These are phyloP conservation scores for Secale cereale DNA, from an alignment of 176 grass and related monocot species.

Conservation along the genomic window DNA sequence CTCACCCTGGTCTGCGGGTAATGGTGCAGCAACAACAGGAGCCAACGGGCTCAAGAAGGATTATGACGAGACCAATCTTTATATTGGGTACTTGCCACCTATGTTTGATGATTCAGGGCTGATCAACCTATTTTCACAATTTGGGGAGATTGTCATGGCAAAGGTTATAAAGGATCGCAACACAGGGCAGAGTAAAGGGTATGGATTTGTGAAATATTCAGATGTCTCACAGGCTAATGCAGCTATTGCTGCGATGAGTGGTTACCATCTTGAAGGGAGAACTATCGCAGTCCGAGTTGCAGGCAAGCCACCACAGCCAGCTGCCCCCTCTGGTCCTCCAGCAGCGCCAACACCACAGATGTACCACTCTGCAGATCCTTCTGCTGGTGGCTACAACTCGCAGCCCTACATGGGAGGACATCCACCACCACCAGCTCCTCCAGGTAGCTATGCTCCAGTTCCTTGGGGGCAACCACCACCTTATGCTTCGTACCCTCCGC, in stretches of 20 bases:
- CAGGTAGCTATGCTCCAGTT: slow-evolving; percentile 74
- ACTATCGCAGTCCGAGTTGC: slow-evolving; percentile 84
- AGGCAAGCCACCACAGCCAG: slow-evolving; percentile 61
- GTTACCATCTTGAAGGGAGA: slow-evolving; percentile 82
- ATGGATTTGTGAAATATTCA: slow-evolving; percentile 91
- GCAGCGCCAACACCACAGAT: neutral
- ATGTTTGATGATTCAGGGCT: slow-evolving; percentile 79
- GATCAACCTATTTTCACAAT: slow-evolving; percentile 68
- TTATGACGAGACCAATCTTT: slow-evolving; percentile 88
- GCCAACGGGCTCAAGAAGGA: slow-evolving; percentile 69
- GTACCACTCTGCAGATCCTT: slow-evolving; percentile 37
- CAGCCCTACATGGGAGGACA: slow-evolving; percentile 69
- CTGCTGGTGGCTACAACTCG: slow-evolving; percentile 56
- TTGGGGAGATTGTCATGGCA: slow-evolving; percentile 91
- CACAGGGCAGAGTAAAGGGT: slow-evolving; percentile 83
- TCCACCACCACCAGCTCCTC: slow-evolving; percentile 64
- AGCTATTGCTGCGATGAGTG: slow-evolving; percentile 79
- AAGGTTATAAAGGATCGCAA: slow-evolving; percentile 95
- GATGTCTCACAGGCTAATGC: slow-evolving; percentile 91
- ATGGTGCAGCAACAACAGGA: slow-evolving; percentile 23
- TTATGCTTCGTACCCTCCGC: slow-evolving; percentile 67
- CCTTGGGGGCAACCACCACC: slow-evolving; percentile 75
- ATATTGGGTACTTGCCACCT: slow-evolving; percentile 86
- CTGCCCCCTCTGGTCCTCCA: slow-evolving; percentile 38
- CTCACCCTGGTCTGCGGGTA: slow-evolving; percentile 43